Percentiles rank a stretch among this genome's conserved stretches.
Evolutionary conservation across 75 land plant species (phyloP).

Genomic region (Selaginella moellendorffii): DNA sequence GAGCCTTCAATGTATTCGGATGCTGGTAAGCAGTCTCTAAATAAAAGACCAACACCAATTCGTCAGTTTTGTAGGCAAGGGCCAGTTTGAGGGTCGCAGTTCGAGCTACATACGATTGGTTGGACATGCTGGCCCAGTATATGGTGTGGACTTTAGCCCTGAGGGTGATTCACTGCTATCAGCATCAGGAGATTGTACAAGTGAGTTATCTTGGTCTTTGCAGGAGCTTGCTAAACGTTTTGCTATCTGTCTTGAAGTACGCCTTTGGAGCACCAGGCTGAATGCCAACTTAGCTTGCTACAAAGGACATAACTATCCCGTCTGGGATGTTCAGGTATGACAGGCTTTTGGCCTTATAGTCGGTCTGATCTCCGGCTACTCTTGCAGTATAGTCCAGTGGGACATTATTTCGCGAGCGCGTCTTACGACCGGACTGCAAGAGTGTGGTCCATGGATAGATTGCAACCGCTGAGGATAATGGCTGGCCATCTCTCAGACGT

Average conservation of each 20-base stretch:
- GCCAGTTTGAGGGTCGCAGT: constrained; percentile 26
- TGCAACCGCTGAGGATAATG: constrained; percentile 79
- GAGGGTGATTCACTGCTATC: constrained; percentile 73
- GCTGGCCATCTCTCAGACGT: constrained; percentile 99
- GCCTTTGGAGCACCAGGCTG: constrained; percentile 86
- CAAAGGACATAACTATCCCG: constrained; percentile 98
- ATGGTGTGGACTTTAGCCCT: constrained; percentile 84
- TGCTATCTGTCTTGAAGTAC: constrained; percentile 32
- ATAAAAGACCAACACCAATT: too few species aligned
- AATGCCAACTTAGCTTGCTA: constrained; percentile 92
- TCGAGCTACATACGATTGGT: constrained; percentile 56
- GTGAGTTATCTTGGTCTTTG: constrained; percentile 17
- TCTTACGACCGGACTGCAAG: constrained; percentile 98
- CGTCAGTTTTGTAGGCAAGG: neutral
- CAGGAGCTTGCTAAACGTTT: neutral
- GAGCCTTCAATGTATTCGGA: constrained; percentile 22
- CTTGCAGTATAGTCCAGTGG: constrained; percentile 90
- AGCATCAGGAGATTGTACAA: constrained; percentile 83
- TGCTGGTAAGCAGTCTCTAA: constrained; percentile 9
- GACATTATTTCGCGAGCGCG: constrained; percentile 94
- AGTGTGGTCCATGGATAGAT: constrained; percentile 88
- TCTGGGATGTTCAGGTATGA: constrained; percentile 98
- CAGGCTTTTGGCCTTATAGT: neutral
- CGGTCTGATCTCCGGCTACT: neutral
- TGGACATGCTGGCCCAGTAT: constrained; percentile 93